Conservation (phyloP, 2,329 filamentous ascomycete species). For the Verticillium isaacii region DNA sequence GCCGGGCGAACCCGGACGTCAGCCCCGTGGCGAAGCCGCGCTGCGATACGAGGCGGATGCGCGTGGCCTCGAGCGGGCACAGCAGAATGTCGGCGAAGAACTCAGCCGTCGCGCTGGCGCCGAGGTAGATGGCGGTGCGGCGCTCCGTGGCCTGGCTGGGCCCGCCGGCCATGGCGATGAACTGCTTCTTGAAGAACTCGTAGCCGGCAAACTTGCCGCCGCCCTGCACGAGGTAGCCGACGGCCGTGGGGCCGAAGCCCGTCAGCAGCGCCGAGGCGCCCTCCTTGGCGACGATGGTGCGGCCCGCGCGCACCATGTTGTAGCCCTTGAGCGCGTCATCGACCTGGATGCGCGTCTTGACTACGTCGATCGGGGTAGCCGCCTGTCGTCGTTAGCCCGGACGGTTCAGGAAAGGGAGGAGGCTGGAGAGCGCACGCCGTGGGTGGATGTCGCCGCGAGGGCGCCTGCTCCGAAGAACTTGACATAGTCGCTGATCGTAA, state of each 20-base stretch:
- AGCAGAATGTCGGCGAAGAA: conserved; percentile 76
- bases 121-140: conserved; percentile 64
- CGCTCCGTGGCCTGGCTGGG: conserved; percentile 36
- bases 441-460: conserved; percentile 45
- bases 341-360: conserved; percentile 90
- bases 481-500: conserved; percentile 38
- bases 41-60: conserved; percentile 73
- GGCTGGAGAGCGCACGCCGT: conserved; percentile 34
- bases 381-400: conserved; percentile 26
- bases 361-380: conserved; percentile 59
- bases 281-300: conserved; percentile 73
- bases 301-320: conserved; percentile 75
- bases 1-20: conserved; percentile 66
- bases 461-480: conserved; percentile 51
- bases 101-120: conserved; percentile 63
- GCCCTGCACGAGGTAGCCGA: conserved; percentile 85
- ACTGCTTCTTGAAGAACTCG: conserved; percentile 90
- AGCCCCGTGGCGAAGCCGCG: conserved; percentile 72
- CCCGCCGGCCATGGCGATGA: conserved; percentile 63
- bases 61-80: conserved; percentile 85
- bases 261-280: conserved; percentile 76
- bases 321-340: conserved; percentile 81
- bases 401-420: background rate
- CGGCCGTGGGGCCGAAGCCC: conserved; percentile 78
- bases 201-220: conserved; percentile 90